Conservation (phyloP, 2,329 filamentous ascomycete species). For the Aspergillus glaucus region DNA sequence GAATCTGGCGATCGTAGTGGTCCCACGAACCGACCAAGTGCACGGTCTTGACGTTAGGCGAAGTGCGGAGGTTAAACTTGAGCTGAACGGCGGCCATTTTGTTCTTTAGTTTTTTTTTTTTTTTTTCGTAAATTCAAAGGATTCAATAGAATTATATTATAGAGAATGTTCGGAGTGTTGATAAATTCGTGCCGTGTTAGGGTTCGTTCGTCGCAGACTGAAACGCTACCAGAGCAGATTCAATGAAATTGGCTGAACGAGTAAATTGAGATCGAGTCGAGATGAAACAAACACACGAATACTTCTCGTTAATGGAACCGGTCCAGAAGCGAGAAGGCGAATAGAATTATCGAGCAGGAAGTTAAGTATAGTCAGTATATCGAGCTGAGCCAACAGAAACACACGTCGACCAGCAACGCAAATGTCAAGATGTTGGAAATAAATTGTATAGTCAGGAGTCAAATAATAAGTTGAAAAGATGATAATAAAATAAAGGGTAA, state of each 20-base stretch:
- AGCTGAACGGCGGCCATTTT: slow-evolving; percentile 89
- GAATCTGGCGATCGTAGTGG: slow-evolving; percentile 89
- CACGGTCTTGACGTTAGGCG: slow-evolving; percentile 92
- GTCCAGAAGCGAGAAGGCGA: slow-evolving; percentile 1
- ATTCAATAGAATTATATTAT: slow-evolving; percentile 28
- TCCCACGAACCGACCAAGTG: slow-evolving; percentile 98
- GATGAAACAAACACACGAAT: not conserved
- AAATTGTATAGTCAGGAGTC: slow-evolving; percentile 19
- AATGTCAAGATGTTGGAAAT: slow-evolving; percentile 13
- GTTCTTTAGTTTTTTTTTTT: not conserved
- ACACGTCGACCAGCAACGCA: slow-evolving; percentile 31
- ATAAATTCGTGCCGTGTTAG: slow-evolving; percentile 15
- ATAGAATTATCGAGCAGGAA: slow-evolving; percentile 21
- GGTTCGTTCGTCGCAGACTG: not conserved
- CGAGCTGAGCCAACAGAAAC: slow-evolving; percentile 21
- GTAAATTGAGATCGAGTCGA: not conserved
- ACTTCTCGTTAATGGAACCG: not conserved
- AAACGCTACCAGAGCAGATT: slow-evolving; percentile 24
- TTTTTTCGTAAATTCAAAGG: slow-evolving; percentile 17
- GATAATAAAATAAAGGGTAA: slow-evolving; percentile 22
- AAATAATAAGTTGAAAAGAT: slow-evolving; percentile 35
- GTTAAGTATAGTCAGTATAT: slow-evolving; percentile 7
- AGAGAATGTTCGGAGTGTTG: not conserved
- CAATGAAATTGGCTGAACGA: slow-evolving; percentile 4
- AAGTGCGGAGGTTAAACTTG: slow-evolving; percentile 93